These are phyloP conservation scores for Suillus spraguei DNA, from an alignment of 768 basidiomycete species.

Conservation along the genomic window DNA sequence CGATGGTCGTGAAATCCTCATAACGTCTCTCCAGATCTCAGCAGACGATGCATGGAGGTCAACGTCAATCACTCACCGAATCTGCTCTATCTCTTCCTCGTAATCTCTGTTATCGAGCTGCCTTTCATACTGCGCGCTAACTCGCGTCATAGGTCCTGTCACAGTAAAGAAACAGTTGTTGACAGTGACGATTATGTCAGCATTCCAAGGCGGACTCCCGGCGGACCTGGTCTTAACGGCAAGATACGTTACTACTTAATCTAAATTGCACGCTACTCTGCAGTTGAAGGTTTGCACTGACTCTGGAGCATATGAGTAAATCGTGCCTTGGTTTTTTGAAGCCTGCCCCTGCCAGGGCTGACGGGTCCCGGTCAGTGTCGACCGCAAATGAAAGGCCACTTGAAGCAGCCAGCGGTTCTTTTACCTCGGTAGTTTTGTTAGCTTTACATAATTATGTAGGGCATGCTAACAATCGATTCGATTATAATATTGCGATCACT, in stretches of 20 bases:
- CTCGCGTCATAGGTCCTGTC: constrained; percentile 22
- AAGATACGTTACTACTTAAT: background rate
- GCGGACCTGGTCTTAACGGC: no score
- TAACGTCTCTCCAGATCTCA: constrained; percentile 63
- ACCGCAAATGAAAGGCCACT: background rate
- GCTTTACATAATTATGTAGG: background rate
- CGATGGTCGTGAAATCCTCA: constrained; percentile 95
- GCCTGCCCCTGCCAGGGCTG: background rate
- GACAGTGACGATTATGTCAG: constrained; percentile 4
- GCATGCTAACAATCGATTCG: background rate
- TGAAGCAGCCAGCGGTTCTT: background rate
- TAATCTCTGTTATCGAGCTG: constrained; percentile 41
- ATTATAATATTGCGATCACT: background rate
- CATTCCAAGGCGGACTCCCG: background rate
- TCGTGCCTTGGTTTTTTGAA: background rate
- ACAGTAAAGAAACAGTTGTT: background rate
- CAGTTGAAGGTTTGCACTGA: background rate
- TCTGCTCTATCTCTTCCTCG: constrained; percentile 69
- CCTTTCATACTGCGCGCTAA: constrained; percentile 27
- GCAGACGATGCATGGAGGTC: constrained; percentile 3
- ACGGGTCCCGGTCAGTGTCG: background rate
- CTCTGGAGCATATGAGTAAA: background rate
- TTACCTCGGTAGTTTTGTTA: background rate
- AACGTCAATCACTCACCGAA: constrained; percentile 46
- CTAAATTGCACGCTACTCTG: background rate